Evolutionary conservation across 306 rosid genomes (phyloP), one percentile per base, ranked within the genome.

Genomic region (Purshia tridentata): DNA sequence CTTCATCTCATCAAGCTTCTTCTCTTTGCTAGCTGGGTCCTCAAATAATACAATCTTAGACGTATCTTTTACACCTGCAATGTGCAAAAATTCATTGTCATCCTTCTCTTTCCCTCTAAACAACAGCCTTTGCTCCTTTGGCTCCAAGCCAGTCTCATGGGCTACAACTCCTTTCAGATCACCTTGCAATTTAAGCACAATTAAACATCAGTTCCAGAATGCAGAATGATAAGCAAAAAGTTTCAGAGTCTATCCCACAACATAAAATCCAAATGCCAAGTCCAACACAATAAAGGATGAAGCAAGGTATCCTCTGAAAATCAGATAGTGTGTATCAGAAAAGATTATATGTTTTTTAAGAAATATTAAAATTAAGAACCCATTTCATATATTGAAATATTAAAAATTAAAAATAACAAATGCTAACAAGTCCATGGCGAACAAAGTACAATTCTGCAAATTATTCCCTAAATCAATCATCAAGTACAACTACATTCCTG

Each of bases 21-120:
- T 85, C 81, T 88, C 95, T 81, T 69, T 84, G 78, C 89, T 87
- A 0, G 90, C 92, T 48, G 97, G 95, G 76, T 91, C 95, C 81
- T 91, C 94, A 15, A 87, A 48, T 73, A 91, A 74, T 7, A 88
- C 41, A 74, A 91, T 78, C 72, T 88, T 87, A 8, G 92, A 86
- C 92, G 61, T 77, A 57, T 91, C 92, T 69, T 81, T 72, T 52
- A 88, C 78, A n/a, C 94, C 97, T 6, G 74, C 88, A 84, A 88
- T 88, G 53, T 91, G 85, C 69, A 91, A 74, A 55, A 85, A 82
- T 54, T 88, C 97, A 47, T 70, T 86, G 49, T 88, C 84, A 52
- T 86, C 97, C 71, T 88, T 88, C 69, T 88, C 97, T 70, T 88
- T 88, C 70, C 93, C 94, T 83, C 74, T 82, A 51, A 80, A 85